Evolutionary conservation across 768 basidiomycete genomes (phyloP).

Genomic region (Hericium rajendrae): DNA sequence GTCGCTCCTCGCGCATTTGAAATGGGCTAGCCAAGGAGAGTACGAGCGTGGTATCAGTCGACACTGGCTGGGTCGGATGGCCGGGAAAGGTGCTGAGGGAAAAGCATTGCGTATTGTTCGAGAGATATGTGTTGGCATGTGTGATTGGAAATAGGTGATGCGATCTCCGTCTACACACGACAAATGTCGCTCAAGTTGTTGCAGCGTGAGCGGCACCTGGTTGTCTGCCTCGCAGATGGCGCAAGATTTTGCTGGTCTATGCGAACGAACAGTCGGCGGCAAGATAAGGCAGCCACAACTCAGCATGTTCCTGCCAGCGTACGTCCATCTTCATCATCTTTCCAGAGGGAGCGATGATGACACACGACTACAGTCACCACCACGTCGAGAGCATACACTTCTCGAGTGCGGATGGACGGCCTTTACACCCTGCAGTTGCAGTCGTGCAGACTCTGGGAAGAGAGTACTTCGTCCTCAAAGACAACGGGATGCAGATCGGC

Average conservation of each 20-base stretch:
- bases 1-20: conserved; percentile 33
- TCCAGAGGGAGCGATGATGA: neutral
- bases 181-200: neutral
- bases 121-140: conserved; percentile 58
- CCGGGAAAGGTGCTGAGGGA: conserved; percentile 33
- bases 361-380: conserved; percentile 42
- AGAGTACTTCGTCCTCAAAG: conserved; percentile 60
- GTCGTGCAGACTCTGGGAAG: conserved; percentile 59
- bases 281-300: conserved; percentile 23
- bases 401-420: conserved; percentile 27
- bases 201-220: conserved; percentile 60
- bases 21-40: conserved; percentile 66
- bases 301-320: conserved; percentile 61
- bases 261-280: conserved; percentile 1
- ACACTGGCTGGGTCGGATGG: conserved; percentile 44
- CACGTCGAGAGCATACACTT: conserved; percentile 73
- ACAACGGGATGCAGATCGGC: conserved; percentile 73
- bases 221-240: conserved; percentile 64
- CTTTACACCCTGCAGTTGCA: conserved; percentile 56
- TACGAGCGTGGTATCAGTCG: conserved; percentile 60
- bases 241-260: conserved; percentile 53
- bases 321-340: conserved; percentile 14
- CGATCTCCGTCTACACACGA: neutral
- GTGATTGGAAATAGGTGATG: conserved; percentile 62
- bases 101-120: conserved; percentile 32